A percentile compares a stretch with the other conserved stretches of the same genome.
Evolutionary conservation across 2,329 filamentous ascomycete species (phyloP).

Genomic region (Westerdykella ornata): DNA sequence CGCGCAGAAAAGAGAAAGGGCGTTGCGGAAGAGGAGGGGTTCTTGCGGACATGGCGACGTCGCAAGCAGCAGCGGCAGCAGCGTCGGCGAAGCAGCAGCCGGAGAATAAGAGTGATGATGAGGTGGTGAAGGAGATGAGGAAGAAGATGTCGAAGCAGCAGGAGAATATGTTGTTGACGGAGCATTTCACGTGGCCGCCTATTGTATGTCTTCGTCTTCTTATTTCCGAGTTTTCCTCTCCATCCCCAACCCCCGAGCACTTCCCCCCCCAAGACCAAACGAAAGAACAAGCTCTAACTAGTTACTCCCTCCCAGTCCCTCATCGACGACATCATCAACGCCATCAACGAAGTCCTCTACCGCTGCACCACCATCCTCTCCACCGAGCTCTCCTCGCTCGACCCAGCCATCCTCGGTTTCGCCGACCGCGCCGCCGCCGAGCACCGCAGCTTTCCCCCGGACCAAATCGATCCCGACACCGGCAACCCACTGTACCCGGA

Average conservation of each 20-base stretch:
- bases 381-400: constrained; percentile 65
- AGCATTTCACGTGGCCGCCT: constrained; percentile 92
- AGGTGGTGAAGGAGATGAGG: constrained; percentile 4
- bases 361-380: constrained; percentile 84
- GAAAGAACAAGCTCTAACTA: not conserved
- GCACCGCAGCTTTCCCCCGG: constrained; percentile 39
- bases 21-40: too few relatives aligned
- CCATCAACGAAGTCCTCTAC: constrained; percentile 87
- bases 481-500: constrained; percentile 42
- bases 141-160: constrained; percentile 44
- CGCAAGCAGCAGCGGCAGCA: too few relatives aligned
- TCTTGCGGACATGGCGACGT: too few relatives aligned
- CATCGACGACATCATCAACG: constrained; percentile 97
- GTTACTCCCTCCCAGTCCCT: constrained; percentile 56
- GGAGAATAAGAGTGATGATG: too few relatives aligned
- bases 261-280: too few relatives aligned
- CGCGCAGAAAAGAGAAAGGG: too few relatives aligned
- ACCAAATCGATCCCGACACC: constrained; percentile 37
- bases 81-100: too few relatives aligned
- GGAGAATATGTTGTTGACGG: constrained; percentile 66
- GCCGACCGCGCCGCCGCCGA: constrained; percentile 44
- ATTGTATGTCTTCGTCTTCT: constrained; percentile 59
- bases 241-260: not conserved
- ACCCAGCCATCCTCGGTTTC: constrained; percentile 78
- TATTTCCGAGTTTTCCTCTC: constrained; percentile 1